Conservation (phyloP, 2,329 filamentous ascomycete genomes). For the Talaromyces albobiverticillius region DNA sequence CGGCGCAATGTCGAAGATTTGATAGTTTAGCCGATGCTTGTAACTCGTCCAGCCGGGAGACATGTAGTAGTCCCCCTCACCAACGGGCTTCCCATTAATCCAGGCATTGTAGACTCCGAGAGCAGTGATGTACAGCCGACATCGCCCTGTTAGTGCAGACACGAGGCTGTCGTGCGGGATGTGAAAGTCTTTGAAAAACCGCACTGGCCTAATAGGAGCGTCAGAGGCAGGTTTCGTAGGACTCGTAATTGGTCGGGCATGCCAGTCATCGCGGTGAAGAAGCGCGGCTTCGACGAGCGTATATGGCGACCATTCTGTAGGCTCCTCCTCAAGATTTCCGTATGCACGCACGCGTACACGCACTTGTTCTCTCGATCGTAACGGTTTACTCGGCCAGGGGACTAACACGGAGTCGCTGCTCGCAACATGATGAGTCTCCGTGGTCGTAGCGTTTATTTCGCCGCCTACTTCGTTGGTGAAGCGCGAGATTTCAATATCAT, state of each 20-base stretch:
- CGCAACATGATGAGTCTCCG: neutral
- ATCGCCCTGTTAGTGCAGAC: slow-evolving; percentile 19
- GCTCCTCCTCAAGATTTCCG: neutral
- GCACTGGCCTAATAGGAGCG: neutral
- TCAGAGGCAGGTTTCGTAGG: neutral
- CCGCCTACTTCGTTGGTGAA: slow-evolving; percentile 21
- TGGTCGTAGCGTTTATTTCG: slow-evolving; percentile 16
- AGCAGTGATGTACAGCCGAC: slow-evolving; percentile 47
- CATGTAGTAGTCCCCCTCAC: slow-evolving; percentile 34
- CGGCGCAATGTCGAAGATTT: slow-evolving; percentile 51
- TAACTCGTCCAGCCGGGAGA: slow-evolving; percentile 56
- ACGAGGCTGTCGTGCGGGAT: neutral
- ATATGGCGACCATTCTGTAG: slow-evolving; percentile 26
- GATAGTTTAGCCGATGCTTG: slow-evolving; percentile 49
- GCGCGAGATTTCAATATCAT: slow-evolving; percentile 16
- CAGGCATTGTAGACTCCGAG: slow-evolving; percentile 47
- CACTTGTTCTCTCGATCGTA: slow-evolving; percentile 18
- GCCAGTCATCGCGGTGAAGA: slow-evolving; percentile 30
- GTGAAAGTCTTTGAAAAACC: neutral
- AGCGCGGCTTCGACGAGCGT: slow-evolving; percentile 32
- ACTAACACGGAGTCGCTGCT: slow-evolving; percentile 21
- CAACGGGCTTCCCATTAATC: slow-evolving; percentile 47
- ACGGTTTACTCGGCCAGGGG: slow-evolving; percentile 19
- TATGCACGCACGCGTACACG: neutral
- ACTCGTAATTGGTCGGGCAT: neutral